Evolutionary conservation across 1,284 basidiomycete genomes (phyloP).

Genomic region (Mycena sp.): DNA sequence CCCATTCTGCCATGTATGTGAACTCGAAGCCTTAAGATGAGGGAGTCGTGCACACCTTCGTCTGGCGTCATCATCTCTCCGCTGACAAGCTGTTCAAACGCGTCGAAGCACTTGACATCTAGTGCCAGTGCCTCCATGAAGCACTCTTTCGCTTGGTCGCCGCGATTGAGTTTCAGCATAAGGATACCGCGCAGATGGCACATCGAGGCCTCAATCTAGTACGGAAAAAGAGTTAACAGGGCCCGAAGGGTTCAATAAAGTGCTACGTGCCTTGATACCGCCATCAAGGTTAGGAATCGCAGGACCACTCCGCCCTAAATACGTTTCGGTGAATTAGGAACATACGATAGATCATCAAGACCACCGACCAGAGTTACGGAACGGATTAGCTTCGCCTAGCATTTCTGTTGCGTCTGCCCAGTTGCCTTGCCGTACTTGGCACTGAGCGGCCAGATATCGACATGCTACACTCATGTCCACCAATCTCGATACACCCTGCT

Average conservation of each 20-base stretch:
- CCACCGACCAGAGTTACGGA: conserved; percentile 69
- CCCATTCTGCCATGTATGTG: conserved; percentile 79
- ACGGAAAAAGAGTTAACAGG: conserved; percentile 5
- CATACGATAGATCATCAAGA: not conserved
- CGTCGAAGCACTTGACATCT: conserved; percentile 98
- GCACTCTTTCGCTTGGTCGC: conserved; percentile 89
- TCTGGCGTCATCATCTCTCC: conserved; percentile 94
- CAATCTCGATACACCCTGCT: conserved; percentile 75
- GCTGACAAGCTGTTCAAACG: conserved; percentile 90
- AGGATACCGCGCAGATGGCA: conserved; percentile 93
- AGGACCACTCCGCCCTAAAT: conserved; percentile 65
- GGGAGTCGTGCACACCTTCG: conserved; percentile 70
- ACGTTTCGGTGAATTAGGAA: conserved; percentile 13
- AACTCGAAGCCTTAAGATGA: not conserved
- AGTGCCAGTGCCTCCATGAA: conserved; percentile 95
- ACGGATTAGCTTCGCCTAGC: conserved; percentile 92
- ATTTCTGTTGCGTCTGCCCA: conserved; percentile 95
- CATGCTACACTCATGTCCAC: conserved; percentile 95
- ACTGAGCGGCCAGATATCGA: conserved; percentile 94
- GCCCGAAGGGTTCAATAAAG: not conserved
- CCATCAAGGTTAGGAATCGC: conserved; percentile 82
- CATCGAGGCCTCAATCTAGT: conserved; percentile 93
- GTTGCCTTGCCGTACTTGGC: conserved; percentile 81
- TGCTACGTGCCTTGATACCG: conserved; percentile 77
- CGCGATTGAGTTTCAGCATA: conserved; percentile 92